Conservation (phyloP, 805 yeast species). For the Zygotorulaspora florentina region DNA sequence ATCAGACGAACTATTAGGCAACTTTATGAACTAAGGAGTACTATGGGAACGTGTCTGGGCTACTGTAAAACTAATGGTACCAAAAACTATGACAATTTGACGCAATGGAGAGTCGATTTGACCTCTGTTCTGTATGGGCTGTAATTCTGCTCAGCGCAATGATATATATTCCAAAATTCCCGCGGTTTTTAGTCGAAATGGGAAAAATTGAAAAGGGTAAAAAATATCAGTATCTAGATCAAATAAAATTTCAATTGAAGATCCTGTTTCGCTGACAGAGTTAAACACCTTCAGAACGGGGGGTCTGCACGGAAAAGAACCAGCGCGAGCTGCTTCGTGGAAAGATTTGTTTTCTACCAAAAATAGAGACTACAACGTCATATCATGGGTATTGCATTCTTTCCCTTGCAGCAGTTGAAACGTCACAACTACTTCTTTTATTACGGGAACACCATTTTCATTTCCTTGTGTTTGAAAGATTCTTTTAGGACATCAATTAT, state of each 20-base stretch:
- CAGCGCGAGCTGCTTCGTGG: constrained; percentile 67
- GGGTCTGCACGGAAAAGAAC: constrained; percentile 54
- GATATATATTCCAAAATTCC: constrained; percentile 65
- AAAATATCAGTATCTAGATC: constrained; percentile 52
- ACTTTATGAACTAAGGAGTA: constrained; percentile 64
- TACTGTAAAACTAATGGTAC: constrained; percentile 39
- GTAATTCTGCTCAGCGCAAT: constrained; percentile 36
- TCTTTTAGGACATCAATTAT: constrained; percentile 57
- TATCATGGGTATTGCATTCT: constrained; percentile 50
- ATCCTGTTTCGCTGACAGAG: constrained; percentile 53
- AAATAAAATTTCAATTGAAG: constrained; percentile 51
- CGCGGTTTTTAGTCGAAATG: constrained; percentile 57
- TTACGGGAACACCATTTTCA: constrained; percentile 60
- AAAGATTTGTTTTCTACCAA: constrained; percentile 60
- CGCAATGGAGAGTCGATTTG: constrained; percentile 74
- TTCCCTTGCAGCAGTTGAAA: constrained; percentile 63
- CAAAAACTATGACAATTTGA: constrained; percentile 36
- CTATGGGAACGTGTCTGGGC: constrained; percentile 66
- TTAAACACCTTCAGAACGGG: constrained; percentile 53
- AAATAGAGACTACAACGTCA: constrained; percentile 50
- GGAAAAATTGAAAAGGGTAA: constrained; percentile 58
- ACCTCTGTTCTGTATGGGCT: constrained; percentile 48
- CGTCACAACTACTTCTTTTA: constrained; percentile 67
- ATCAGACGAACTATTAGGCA: constrained; percentile 69
- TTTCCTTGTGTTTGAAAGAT: constrained; percentile 57